Evolutionary conservation across 331 rosid species (phyloP).

Genomic region (Stylosanthes scabra): DNA sequence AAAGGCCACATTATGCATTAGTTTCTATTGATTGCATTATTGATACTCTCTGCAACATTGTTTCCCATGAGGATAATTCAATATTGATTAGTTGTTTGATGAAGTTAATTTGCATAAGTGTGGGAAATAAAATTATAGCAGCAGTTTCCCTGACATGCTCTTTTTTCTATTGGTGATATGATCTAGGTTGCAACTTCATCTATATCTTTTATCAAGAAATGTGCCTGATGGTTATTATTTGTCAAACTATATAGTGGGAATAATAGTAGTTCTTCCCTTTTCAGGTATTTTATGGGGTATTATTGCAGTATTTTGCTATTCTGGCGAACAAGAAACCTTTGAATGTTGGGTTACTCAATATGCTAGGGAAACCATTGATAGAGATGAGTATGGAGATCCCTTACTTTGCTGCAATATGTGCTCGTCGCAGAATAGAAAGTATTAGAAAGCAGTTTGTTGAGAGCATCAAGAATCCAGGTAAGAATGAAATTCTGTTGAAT

Average conservation of each 20-base stretch:
- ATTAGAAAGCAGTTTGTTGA: constrained; percentile 72
- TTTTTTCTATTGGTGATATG: constrained; percentile 8
- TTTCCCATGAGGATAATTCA: neutral
- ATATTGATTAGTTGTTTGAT: neutral
- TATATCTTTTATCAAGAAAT: constrained; percentile 28
- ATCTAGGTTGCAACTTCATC: constrained; percentile 4
- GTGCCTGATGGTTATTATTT: constrained; percentile 24
- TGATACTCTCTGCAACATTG: neutral
- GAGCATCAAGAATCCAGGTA: constrained; percentile 75
- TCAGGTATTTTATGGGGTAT: constrained; percentile 91
- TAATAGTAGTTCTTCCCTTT: constrained; percentile 35
- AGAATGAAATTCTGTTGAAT: constrained; percentile 22
- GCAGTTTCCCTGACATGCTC: neutral
- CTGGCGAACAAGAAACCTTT: constrained; percentile 71
- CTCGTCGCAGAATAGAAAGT: constrained; percentile 81
- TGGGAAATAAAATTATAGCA: constrained; percentile 1
- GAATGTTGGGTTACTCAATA: constrained; percentile 68
- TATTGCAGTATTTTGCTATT: constrained; percentile 90
- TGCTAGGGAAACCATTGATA: constrained; percentile 82
- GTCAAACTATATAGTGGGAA: neutral
- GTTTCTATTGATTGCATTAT: neutral
- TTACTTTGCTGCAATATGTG: constrained; percentile 93
- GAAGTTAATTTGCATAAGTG: constrained; percentile 1
- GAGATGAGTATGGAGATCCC: constrained; percentile 93
- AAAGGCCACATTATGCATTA: too few relatives aligned